Percentiles rank a stretch among this genome's conserved stretches.
Conservation (phyloP, 2,329 filamentous ascomycete species). For the Sporothrix variecibatus region DNA sequence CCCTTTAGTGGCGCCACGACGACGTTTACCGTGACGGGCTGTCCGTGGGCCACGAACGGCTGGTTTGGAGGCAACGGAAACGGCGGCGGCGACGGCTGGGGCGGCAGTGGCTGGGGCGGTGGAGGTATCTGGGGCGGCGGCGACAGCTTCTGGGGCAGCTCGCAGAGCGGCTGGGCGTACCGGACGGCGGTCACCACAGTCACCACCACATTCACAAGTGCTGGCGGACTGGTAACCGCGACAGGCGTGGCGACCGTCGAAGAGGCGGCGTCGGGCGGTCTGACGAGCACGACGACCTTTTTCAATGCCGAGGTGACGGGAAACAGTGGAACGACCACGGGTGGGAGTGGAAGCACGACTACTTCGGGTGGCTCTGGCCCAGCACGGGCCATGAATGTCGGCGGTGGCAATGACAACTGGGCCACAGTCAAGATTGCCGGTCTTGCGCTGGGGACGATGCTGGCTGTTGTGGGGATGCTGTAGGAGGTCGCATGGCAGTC, state of each 20-base stretch:
- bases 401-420: slow-evolving; percentile 14
- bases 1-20: slow-evolving; percentile 36
- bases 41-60: slow-evolving; percentile 42
- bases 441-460: slow-evolving; percentile 36
- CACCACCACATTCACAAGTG: slow-evolving; percentile 36
- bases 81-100: slow-evolving; percentile 42
- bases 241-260: slow-evolving; percentile 37
- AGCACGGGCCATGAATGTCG: background rate
- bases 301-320: slow-evolving; percentile 18
- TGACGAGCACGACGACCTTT: slow-evolving; percentile 38
- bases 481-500: slow-evolving; percentile 24
- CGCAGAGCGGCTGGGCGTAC: slow-evolving; percentile 42
- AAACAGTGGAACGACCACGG: background rate
- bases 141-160: slow-evolving; percentile 44
- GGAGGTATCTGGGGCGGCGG: slow-evolving; percentile 37
- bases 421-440: slow-evolving; percentile 34
- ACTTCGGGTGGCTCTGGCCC: slow-evolving; percentile 8
- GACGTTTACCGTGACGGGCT: slow-evolving; percentile 47
- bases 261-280: slow-evolving; percentile 37
- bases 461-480: slow-evolving; percentile 37
- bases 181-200: slow-evolving; percentile 39
- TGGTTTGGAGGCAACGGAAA: slow-evolving; percentile 45
- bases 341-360: slow-evolving; percentile 11
- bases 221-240: slow-evolving; percentile 32
- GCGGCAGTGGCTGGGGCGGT: slow-evolving; percentile 40